Evolutionary conservation across 2,329 filamentous ascomycete genomes (phyloP), one percentile per base, ranked within the genome.

Genomic region (Xylariomycetidae sp.): DNA sequence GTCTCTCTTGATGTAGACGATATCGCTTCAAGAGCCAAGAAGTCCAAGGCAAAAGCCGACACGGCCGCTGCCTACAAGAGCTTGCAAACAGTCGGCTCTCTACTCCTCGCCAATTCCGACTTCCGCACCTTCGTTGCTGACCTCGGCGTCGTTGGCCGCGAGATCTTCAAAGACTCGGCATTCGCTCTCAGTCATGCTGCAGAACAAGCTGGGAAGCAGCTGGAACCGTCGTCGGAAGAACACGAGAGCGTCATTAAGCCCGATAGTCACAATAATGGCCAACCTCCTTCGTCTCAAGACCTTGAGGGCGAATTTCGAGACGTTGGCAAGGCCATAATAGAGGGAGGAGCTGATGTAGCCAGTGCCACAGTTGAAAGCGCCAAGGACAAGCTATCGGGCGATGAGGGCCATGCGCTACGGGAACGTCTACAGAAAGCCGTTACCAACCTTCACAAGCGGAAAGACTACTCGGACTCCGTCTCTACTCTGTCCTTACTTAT

Each of bases 71-170:
- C 85, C 12, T 89, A 89, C 51, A 72, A 84, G 52, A 95, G 88
- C 56, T 63, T 95, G 30, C 82, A 80, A 37, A 95, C 88, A 0
- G 78, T 97, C 1, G 82, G 85, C 18, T 85, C 82, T 3, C 67
- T 97, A n/a, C 73, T 96, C 1, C 67, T 97, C 27, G 88, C 86
- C 11, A 97, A 97, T 55, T 80, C 84, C 0, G 88, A 96, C 51
- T 96, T 97, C 57, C 81, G 89, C 25, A 70, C 89, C 6, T 88
- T 97, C 49, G 66, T 96, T 27, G 77, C 82, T 9, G 90, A 97
- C 50, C 62, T 95, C 25, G 80, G 80, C 28, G 80, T 81, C 0
- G 75, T 96, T 29, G 85, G 82, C 10, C 80, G 85, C 26, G 84
- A 95, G 54, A 82, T 97, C 1, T 88, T 96, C 55, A 80, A 80